Base-by-base conservation (phyloP, 2,329 filamentous ascomycete species). In the Alternaria incomplexa region DNA sequence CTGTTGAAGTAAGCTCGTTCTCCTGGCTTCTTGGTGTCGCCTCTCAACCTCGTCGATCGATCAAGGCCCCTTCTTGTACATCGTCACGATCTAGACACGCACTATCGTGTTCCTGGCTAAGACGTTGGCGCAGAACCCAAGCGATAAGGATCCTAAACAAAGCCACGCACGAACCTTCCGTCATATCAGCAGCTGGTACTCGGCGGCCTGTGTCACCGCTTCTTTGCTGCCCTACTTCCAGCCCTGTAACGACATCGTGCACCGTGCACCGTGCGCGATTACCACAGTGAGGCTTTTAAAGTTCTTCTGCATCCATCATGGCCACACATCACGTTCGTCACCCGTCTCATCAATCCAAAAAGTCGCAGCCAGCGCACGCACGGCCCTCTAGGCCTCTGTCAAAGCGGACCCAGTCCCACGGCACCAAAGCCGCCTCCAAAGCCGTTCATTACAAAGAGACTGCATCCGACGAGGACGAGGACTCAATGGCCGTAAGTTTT, bases 401-500 rank as follows among this genome's bases (percentile, higher is more conserved):
- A 45, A 81, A 79, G 71, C 77, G 77, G 58, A 63, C 75, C 48
- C 66, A 68, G 62, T 77, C 73, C 59, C 61, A 75, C 73, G 70
- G 68, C 65, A 66, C 65, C 67, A 80, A 77, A 65, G 60, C 62
- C 62, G 65, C 65, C 40, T 56, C 57, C 44, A 78, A 78, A 65
- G 59, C 61, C 51, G 62, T 64, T 36, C 71, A 65, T 61, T 70
- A 63, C 54, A 72, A 72, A 63, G 73, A 76, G 53, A 56, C 54
- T 20, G 73, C 76, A 57, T 60, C 68, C 20, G 73, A 79, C 54
- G 80, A 83, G 50, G 83, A 84, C 63, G 82, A 84, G 67, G 82
- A 83, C 70, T 80, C 79, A 67, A 85, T 86, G 83, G 83, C 83
- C 56, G 79, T 81, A 58, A 84, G 83, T 73, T 86, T 86, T 67